Evolutionary conservation across 2,329 filamentous ascomycete genomes (phyloP), one percentile per base, ranked within the genome.

Genomic region (Falciphora oryzae): DNA sequence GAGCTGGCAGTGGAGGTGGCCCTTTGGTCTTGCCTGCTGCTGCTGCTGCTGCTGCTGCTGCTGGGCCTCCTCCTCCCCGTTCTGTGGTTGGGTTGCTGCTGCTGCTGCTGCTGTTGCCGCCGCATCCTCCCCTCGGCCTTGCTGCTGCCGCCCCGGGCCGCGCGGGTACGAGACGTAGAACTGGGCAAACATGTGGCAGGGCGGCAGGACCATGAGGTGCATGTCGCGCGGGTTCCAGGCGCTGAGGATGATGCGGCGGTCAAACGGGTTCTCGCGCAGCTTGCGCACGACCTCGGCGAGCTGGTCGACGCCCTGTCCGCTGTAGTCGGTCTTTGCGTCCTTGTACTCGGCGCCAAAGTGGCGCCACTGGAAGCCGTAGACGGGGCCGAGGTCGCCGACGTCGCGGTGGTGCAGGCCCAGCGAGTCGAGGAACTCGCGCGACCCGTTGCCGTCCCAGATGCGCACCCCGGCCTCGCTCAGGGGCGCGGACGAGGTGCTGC

Each of bases 311-410:
- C 95, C 95, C 74, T 96, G 83, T 0, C 91, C 93, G 0, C 86
- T 83, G 77, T 99, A 99, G 74, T 98, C 92, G 0, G 90, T 84
- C 68, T 87, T 81, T 18, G 89, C 84, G 72, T 94, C 90, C 25
- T 88, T 80, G 75, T 99, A 99, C 67, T 92, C 87, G 5, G 95
- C 95, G 62, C 95, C 95, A 72, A 99, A 99, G 77, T 98, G 94
- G 3, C 95, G 90, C 95, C 95, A 99, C 78, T 99, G 95, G 79
- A 99, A 99, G 1, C 95, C 95, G 75, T 99, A 99, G 0, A 98
- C 93, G 35, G 95, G 95, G 0, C 95, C 95, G 0, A 99, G 82
- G 73, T 99, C 95, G 68, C 95, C 95, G 27, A 89, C 90, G 63
- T 87, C 91, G 66, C 94, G 91, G 74, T 97, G 88, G 0, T 83